Evolutionary conservation across 495 filamentous ascomycete genomes (phyloP), one percentile per base, ranked within the genome.

Genomic region (Clavariopsis aquatica): DNA sequence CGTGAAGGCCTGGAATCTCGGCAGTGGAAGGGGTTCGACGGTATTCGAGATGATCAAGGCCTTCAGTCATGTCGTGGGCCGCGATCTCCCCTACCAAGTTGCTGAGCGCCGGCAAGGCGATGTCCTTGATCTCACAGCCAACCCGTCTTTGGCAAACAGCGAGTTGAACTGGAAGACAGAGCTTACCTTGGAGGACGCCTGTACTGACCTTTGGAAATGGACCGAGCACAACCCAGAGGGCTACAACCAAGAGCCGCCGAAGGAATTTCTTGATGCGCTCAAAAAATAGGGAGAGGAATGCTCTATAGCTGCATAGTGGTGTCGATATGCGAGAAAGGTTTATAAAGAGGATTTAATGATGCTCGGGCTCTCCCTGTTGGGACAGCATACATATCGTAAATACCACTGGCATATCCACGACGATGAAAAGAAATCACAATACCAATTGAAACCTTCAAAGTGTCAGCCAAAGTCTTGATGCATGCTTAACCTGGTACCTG

Each of bases 21-120:
- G 94, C 23, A 96, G 92, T n/a, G 94, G 94, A 38, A 89, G 87
- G 71, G 94, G 94, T 64, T 92, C 88, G 76, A 98, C 95, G 12
- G 94, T 98, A 34, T 93, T 91, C 76, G 92, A 98, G 72, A 98
- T 98, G 84, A 88, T 98, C 84, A 89, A 90, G 58, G 91, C 95
- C 62, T 98, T 98, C 81, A 90, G 86, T 73, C 77, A 83, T 36
- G 90, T 91, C 31, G 91, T 96, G 27, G 93, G 94, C 57, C 85
- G 83, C 43, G 85, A 93, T 60, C 81, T 98, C 22, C 85, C 90
- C 28, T 98, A 96, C 79, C 82, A 96, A 72, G 89, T 96, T 41
- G 92, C 88, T 9, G 86, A 82, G 23, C 84, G 95, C 68, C 84
- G 94, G 73, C 84, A 85, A 51, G 94, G 94, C 52, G 94, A 98